Conservation (phyloP, 108 stramenopile genomes). For the Fragilariopsis cylindrus region DNA sequence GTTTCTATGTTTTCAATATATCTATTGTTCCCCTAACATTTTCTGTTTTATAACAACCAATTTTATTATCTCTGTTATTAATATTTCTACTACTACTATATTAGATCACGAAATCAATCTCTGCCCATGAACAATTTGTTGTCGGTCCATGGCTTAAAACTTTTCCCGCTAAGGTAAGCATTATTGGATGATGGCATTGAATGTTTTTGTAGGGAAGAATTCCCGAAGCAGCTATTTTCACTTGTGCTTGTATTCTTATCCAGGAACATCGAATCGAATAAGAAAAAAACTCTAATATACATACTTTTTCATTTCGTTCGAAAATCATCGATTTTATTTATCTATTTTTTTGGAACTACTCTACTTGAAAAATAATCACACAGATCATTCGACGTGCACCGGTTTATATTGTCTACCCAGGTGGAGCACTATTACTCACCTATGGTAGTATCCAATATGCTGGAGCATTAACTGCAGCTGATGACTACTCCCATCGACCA, state of each 20-base stretch:
- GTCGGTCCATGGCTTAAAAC: conserved; percentile 77
- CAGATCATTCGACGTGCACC: conserved; percentile 44
- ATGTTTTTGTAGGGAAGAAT: conserved; percentile 4
- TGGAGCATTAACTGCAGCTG: conserved; percentile 23
- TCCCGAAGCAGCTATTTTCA: neutral
- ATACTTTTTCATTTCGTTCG: too few relatives aligned
- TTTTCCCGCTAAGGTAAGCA: conserved; percentile 66
- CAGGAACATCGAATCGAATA: neutral
- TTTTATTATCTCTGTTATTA: neutral
- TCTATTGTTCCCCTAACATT: neutral
- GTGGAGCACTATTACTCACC: conserved; percentile 25
- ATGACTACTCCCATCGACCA: conserved; percentile 43
- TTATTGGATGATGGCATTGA: neutral
- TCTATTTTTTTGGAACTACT: neutral
- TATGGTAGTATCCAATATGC: conserved; percentile 36
- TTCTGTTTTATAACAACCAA: neutral
- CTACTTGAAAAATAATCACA: neutral
- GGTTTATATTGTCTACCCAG: conserved; percentile 42
- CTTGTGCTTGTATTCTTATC: neutral
- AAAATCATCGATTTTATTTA: neutral
- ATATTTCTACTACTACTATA: neutral
- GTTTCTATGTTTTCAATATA: conserved; percentile 7
- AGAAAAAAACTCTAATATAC: too few relatives aligned
- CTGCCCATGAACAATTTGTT: conserved; percentile 75
- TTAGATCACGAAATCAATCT: conserved; percentile 76